Conservation (phyloP, 2,329 filamentous ascomycete genomes). For the Trichoderma lentiforme region DNA sequence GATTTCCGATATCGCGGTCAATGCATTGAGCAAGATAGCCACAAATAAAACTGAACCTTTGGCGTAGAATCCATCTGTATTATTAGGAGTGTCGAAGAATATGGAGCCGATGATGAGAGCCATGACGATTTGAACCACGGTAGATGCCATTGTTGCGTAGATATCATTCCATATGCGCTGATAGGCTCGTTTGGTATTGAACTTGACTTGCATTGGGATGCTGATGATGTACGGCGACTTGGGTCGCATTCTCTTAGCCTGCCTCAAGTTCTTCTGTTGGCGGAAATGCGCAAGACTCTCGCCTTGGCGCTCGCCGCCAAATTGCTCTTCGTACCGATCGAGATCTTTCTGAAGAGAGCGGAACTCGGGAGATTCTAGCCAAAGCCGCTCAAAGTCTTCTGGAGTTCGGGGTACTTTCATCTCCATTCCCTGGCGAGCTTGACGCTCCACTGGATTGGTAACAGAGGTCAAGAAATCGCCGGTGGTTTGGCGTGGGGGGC, state of each 20-base stretch:
- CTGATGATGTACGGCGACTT: conserved; percentile 58
- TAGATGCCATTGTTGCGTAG: conserved; percentile 44
- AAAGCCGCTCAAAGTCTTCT: conserved; percentile 61
- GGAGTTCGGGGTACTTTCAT: conserved; percentile 61
- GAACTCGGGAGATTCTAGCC: conserved; percentile 46
- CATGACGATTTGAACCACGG: conserved; percentile 50
- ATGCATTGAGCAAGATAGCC: conserved; percentile 56
- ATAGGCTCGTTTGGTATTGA: conserved; percentile 50
- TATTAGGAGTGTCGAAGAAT: conserved; percentile 51
- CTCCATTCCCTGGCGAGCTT: conserved; percentile 55
- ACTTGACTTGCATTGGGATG: conserved; percentile 50
- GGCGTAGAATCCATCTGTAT: conserved; percentile 50
- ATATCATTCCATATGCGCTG: conserved; percentile 53
- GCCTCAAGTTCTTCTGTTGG: conserved; percentile 47
- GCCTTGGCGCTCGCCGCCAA: conserved; percentile 40
- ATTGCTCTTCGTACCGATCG: conserved; percentile 45
- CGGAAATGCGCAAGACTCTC: conserved; percentile 41
- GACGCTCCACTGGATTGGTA: conserved; percentile 61
- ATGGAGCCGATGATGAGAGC: conserved; percentile 60
- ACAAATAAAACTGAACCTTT: conserved; percentile 59
- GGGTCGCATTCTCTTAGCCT: conserved; percentile 51
- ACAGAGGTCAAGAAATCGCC: conserved; percentile 68
- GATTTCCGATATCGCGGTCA: conserved; percentile 56
- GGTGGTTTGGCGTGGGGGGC: conserved; percentile 63
- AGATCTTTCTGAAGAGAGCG: conserved; percentile 46